phyloP scores from a whole-genome alignment of 495 filamentous ascomycete species.

The Aspergillus indologenus region DNA sequence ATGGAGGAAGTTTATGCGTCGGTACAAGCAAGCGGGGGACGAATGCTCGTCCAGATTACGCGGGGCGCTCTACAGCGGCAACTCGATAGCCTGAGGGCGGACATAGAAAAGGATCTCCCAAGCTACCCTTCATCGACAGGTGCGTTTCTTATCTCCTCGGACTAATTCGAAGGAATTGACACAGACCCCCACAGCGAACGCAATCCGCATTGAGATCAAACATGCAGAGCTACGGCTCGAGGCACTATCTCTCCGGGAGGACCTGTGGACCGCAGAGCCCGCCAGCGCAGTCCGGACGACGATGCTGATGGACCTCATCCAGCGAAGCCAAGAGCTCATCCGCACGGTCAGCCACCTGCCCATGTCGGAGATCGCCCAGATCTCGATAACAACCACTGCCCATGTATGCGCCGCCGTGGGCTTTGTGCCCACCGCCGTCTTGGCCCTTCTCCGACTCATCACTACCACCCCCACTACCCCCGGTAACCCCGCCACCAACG shows the following conservation, averaged over 20 bases:
- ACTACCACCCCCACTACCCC: no score
- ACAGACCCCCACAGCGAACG: not conserved
- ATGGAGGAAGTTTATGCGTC: slow-evolving; percentile 1
- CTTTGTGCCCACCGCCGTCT: not conserved
- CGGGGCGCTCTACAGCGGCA: slow-evolving; percentile 2
- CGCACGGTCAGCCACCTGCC: not conserved
- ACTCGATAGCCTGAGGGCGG: not conserved
- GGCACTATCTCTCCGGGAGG: not conserved
- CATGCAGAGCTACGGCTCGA: not conserved
- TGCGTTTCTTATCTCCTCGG: no score
- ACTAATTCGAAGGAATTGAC: no score
- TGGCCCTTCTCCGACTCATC: not conserved
- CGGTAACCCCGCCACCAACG: not conserved
- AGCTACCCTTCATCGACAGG: not conserved
- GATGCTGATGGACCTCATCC: slow-evolving; percentile 3
- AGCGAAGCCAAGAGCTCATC: slow-evolving; percentile 1
- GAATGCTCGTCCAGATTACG: not conserved
- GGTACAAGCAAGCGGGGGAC: not conserved
- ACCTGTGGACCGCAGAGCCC: not conserved
- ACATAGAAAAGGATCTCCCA: not conserved
- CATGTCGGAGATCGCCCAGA: not conserved
- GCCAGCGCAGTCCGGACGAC: not conserved
- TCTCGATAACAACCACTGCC: not conserved
- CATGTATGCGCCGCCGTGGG: not conserved
- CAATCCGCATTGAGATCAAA: not conserved